Evolutionary conservation across 1,284 basidiomycete species (phyloP).

Genomic region (Bjerkandera adusta): DNA sequence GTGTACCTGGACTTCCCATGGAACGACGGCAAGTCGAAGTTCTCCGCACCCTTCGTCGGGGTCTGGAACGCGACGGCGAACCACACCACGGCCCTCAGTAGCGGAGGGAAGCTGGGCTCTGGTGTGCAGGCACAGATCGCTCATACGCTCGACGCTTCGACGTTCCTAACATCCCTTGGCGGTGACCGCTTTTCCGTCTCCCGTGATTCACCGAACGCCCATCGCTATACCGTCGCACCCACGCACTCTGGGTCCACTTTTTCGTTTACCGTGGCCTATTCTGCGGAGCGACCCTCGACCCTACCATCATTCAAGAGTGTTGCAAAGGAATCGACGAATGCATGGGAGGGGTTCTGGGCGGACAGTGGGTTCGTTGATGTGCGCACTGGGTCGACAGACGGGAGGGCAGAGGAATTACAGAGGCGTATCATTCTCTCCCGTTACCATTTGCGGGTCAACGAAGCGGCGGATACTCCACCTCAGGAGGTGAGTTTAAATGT

Average conservation of each 20-base stretch:
- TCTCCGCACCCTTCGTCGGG: slow-evolving; percentile 58
- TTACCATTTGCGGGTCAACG: slow-evolving; percentile 58
- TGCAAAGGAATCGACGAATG: slow-evolving; percentile 32
- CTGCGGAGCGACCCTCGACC: slow-evolving; percentile 22
- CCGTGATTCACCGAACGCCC: slow-evolving; percentile 38
- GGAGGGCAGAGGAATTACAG: slow-evolving; percentile 53
- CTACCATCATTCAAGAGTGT: slow-evolving; percentile 19
- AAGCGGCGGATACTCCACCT: slow-evolving; percentile 52
- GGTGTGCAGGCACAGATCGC: slow-evolving; percentile 36
- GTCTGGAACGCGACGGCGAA: slow-evolving; percentile 43
- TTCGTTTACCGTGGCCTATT: slow-evolving; percentile 35
- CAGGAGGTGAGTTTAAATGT: slow-evolving; percentile 47
- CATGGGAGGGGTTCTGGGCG: slow-evolving; percentile 51
- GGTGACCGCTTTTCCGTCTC: slow-evolving; percentile 41
- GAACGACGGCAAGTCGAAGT: slow-evolving; percentile 55
- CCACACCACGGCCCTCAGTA: slow-evolving; percentile 43
- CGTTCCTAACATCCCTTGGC: slow-evolving; percentile 43
- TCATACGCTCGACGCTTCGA: slow-evolving; percentile 41
- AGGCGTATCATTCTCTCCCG: slow-evolving; percentile 54
- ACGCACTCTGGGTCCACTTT: slow-evolving; percentile 24
- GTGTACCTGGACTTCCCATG: slow-evolving; percentile 63
- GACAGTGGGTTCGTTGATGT: slow-evolving; percentile 53
- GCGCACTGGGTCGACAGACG: slow-evolving; percentile 45
- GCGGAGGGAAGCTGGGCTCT: slow-evolving; percentile 17
- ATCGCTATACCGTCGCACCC: slow-evolving; percentile 44